Evolutionary conservation across 148 eudicot genomes (phyloP).

Genomic region (Rhododendron griersonianum): DNA sequence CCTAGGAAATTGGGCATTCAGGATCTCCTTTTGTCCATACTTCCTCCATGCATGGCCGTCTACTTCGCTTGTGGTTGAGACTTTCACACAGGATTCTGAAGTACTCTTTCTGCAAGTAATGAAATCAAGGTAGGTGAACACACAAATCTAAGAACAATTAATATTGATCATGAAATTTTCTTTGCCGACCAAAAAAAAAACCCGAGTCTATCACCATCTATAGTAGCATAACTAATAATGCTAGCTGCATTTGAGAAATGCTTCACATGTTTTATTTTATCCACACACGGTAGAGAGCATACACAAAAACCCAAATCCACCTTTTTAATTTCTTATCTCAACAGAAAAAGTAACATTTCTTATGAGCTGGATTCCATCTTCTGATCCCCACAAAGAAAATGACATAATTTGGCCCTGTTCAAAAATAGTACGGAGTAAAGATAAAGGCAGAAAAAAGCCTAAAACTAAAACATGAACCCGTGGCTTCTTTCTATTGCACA

Average conservation of each 20-base stretch:
- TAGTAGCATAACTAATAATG: neutral
- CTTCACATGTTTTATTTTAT: neutral
- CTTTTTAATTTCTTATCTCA: neutral
- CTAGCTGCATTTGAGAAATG: neutral
- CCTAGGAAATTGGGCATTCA: conserved; percentile 41
- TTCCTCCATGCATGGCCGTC: conserved; percentile 52
- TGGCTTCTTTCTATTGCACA: neutral
- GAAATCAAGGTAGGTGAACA: neutral
- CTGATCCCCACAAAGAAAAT: neutral
- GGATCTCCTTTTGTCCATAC: conserved; percentile 45
- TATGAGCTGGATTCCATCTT: neutral
- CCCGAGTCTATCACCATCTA: neutral
- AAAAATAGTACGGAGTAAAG: neutral
- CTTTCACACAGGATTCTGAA: conserved; percentile 11
- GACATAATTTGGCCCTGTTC: neutral
- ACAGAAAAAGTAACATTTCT: no score
- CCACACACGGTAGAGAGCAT: neutral
- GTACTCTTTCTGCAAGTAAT: conserved; percentile 21
- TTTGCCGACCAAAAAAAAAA: neutral
- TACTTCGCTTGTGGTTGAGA: conserved; percentile 17
- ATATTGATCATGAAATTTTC: neutral
- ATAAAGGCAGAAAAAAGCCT: neutral
- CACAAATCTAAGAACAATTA: no score
- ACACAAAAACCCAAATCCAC: neutral
- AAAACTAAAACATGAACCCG: neutral